Conservation (phyloP, 2,329 filamentous ascomycete species). For the Capronia americana region DNA sequence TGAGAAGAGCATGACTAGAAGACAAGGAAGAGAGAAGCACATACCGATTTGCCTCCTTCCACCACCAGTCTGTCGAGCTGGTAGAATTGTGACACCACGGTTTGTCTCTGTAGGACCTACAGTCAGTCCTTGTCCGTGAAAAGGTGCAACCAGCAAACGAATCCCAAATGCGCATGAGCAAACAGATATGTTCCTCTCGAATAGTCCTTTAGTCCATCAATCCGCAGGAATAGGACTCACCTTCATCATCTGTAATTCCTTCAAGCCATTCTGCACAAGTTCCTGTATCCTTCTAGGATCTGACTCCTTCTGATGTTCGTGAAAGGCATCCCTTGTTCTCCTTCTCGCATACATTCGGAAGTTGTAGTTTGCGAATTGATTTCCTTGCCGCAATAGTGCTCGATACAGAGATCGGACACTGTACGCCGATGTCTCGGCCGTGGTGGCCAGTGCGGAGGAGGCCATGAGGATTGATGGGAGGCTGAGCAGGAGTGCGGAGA, state of each 20-base stretch:
- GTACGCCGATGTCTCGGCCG: conserved; percentile 51
- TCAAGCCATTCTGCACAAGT: conserved; percentile 83
- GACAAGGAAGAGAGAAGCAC: conserved; percentile 42
- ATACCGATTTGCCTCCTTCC: conserved; percentile 80
- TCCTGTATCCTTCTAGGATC: conserved; percentile 84
- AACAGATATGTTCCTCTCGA: neutral
- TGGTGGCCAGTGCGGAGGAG: conserved; percentile 47
- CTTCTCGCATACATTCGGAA: conserved; percentile 96
- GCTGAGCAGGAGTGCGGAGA: neutral
- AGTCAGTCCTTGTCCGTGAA: neutral
- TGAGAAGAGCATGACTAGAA: neutral
- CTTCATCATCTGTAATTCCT: conserved; percentile 89
- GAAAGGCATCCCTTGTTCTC: conserved; percentile 87
- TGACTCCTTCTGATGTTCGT: conserved; percentile 74
- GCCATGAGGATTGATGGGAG: conserved; percentile 46
- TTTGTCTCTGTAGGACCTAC: conserved; percentile 75
- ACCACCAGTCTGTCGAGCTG: conserved; percentile 90
- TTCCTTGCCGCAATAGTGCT: conserved; percentile 82
- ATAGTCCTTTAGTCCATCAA: neutral
- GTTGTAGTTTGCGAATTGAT: conserved; percentile 92
- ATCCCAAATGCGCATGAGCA: neutral
- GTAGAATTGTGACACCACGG: conserved; percentile 92
- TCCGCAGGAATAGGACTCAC: conserved; percentile 57
- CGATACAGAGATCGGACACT: conserved; percentile 70
- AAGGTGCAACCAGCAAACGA: neutral